Evolutionary conservation across 371 early-diverging fungal genomes (phyloP).

Genomic region (Amoeboaphelidium protococcarum): DNA sequence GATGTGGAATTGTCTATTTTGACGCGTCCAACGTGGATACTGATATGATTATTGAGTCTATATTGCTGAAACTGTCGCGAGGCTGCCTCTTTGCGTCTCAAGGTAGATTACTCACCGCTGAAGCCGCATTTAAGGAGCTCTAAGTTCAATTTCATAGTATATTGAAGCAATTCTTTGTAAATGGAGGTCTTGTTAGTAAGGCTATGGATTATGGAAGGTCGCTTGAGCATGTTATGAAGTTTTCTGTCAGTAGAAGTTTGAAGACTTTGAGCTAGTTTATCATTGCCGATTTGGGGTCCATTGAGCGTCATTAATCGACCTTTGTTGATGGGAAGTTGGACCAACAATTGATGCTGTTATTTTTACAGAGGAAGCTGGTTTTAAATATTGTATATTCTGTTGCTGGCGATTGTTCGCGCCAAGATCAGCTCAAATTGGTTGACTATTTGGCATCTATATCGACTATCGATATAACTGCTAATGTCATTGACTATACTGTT

Average conservation of each 20-base stretch:
- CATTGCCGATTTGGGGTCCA: conserved; percentile 58
- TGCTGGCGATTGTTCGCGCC: conserved; percentile 62
- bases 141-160: conserved; percentile 48
- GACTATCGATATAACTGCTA: conserved; percentile 52
- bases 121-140: too few relatives aligned
- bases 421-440: conserved; percentile 40
- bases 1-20: conserved; percentile 99
- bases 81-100: conserved; percentile 12
- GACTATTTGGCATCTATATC: conserved; percentile 50
- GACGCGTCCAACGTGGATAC: conserved; percentile 64
- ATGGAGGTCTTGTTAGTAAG: conserved; percentile 42
- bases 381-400: conserved; percentile 81
- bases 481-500: conserved; percentile 78
- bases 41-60: conserved; percentile 40
- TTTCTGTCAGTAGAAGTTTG: conserved; percentile 58
- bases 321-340: too few relatives aligned
- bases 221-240: conserved; percentile 83
- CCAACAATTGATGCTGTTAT: conserved; percentile 40
- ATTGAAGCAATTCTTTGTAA: conserved; percentile 36
- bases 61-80: conserved; percentile 20
- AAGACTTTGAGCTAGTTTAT: conserved; percentile 67
- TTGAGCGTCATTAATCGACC: too few relatives aligned
- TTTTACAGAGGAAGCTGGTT: conserved; percentile 50
- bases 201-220: conserved; percentile 31
- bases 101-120: too few relatives aligned